phyloP scores from a whole-genome alignment of 2,329 filamentous ascomycete genomes.

The Clonostachys rosea region DNA sequence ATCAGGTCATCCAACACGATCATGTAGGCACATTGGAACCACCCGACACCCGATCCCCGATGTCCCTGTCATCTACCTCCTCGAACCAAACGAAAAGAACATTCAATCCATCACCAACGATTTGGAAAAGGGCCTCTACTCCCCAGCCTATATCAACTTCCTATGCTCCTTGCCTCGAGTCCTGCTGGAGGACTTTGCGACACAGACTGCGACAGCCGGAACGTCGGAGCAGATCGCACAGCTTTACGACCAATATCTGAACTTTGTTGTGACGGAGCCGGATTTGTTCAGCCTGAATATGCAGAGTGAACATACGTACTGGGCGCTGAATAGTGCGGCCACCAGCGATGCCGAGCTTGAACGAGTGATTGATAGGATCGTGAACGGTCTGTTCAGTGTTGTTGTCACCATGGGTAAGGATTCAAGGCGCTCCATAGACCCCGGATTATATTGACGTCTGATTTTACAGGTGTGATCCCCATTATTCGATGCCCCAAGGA shows the following conservation, averaged over 20 bases:
- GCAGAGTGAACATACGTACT: conserved; percentile 87
- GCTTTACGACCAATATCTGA: conserved; percentile 93
- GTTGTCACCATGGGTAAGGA: conserved; percentile 89
- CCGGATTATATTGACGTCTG: not conserved
- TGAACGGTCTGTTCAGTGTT: conserved; percentile 95
- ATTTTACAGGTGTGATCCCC: conserved; percentile 69
- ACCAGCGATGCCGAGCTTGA: conserved; percentile 90
- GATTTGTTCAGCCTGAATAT: conserved; percentile 93
- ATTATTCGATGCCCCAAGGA: conserved; percentile 93
- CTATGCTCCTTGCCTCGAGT: conserved; percentile 87
- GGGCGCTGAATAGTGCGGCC: conserved; percentile 90
- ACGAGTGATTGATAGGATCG: conserved; percentile 80
- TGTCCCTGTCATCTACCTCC: conserved; percentile 92
- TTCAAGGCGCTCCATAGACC: not conserved
- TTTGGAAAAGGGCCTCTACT: conserved; percentile 82
- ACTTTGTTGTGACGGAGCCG: conserved; percentile 94
- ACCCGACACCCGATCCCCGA: conserved; percentile 88
- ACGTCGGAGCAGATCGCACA: conserved; percentile 89
- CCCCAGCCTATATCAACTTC: conserved; percentile 95
- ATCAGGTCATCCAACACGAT: conserved; percentile 13
- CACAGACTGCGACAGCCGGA: conserved; percentile 76
- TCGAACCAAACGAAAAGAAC: conserved; percentile 82
- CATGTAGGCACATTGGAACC: conserved; percentile 68
- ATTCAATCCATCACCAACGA: conserved; percentile 80
- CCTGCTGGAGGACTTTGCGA: conserved; percentile 89